Conservation (phyloP, 2,329 filamentous ascomycete species). For the Bipolaris victoriae region DNA sequence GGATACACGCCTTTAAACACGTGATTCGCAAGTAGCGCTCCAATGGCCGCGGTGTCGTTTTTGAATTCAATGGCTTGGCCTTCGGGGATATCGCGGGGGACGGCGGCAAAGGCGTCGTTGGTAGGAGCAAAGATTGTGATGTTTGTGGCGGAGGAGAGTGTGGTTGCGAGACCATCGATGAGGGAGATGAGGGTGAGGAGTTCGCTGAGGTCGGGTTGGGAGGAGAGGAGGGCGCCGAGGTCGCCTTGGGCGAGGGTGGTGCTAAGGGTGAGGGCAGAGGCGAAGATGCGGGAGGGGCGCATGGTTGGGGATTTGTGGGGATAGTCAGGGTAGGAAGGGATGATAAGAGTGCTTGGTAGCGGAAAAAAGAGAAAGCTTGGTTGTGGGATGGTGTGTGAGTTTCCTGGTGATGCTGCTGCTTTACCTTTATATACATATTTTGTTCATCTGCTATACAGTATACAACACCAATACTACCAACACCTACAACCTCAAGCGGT, state of each 20-base stretch:
- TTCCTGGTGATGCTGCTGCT: not conserved
- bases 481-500: not conserved
- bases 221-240: constrained; percentile 40
- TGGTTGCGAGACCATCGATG: constrained; percentile 47
- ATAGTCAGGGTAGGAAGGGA: not conserved
- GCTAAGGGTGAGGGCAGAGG: constrained; percentile 26
- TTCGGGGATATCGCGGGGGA: constrained; percentile 33
- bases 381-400: not conserved
- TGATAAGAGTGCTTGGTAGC: not conserved
- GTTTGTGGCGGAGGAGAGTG: constrained; percentile 53
- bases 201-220: constrained; percentile 41
- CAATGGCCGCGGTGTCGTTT: constrained; percentile 42
- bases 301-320: constrained; percentile 15
- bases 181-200: constrained; percentile 46
- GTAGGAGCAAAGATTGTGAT: constrained; percentile 64
- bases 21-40: constrained; percentile 62
- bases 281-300: constrained; percentile 26
- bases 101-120: constrained; percentile 56
- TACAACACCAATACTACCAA: not conserved
- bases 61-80: constrained; percentile 41
- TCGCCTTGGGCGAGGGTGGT: constrained; percentile 36
- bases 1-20: constrained; percentile 60
- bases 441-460: not conserved
- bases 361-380: not conserved
- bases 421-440: not conserved